A percentile compares a stretch with the other conserved stretches of the same genome.
phyloP scores from a whole-genome alignment of 2,329 filamentous ascomycete genomes.

The Microdochium paspali region DNA sequence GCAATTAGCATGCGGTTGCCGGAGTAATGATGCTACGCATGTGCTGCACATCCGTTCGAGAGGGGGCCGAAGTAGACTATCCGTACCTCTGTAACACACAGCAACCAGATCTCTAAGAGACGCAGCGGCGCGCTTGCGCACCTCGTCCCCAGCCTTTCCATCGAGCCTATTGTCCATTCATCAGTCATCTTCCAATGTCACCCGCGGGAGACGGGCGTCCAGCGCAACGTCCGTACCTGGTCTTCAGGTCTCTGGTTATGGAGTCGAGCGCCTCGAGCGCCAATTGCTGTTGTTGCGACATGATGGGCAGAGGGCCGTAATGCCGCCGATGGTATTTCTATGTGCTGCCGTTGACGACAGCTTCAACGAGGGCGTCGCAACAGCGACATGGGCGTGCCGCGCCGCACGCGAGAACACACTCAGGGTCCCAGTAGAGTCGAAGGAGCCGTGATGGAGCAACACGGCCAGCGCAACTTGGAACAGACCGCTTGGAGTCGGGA shows the following conservation, averaged over 20 bases:
- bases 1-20: not conserved
- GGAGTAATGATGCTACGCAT: too few species aligned
- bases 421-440: not conserved
- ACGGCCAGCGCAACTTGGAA: not conserved
- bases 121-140: slow-evolving; percentile 40
- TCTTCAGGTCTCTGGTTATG: slow-evolving; percentile 44
- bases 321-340: not conserved
- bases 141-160: slow-evolving; percentile 34
- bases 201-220: not conserved
- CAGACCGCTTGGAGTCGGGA: not conserved
- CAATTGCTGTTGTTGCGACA: slow-evolving; percentile 37
- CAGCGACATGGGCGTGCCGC: not conserved
- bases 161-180: not conserved
- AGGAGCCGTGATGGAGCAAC: not conserved
- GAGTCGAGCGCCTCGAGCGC: slow-evolving; percentile 46
- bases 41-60: too few species aligned
- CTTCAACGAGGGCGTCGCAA: not conserved
- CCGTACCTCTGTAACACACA: slow-evolving; percentile 45
- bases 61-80: too few species aligned
- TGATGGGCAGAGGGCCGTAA: slow-evolving; percentile 13
- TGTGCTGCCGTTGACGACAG: not conserved
- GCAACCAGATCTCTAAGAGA: slow-evolving; percentile 46
- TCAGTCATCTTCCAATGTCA: not conserved
- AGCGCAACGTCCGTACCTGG: slow-evolving; percentile 33
- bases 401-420: not conserved